Conservation (phyloP, 306 rosid species). For the Astragalus membranaceus region DNA sequence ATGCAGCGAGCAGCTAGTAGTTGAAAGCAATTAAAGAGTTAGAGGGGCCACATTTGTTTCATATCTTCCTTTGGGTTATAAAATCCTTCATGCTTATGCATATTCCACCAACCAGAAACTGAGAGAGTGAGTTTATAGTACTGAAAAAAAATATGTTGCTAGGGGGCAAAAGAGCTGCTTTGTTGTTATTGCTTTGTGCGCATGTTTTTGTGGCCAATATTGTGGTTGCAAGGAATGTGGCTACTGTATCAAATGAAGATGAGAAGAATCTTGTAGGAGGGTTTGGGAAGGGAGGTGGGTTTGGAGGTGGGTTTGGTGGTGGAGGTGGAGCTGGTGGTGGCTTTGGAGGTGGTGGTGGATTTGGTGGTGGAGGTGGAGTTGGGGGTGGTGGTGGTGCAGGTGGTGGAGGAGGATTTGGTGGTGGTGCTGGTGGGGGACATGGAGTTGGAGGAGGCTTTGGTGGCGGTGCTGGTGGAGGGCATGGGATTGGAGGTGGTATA, state of each 20-base stretch:
- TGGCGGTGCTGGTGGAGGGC: conserved; percentile 23
- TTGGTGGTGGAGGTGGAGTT: conserved; percentile 13
- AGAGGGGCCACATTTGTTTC: neutral
- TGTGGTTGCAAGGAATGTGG: conserved; percentile 61
- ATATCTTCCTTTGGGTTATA: conserved; percentile 13
- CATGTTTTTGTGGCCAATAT: conserved; percentile 45
- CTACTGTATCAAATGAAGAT: conserved; percentile 24
- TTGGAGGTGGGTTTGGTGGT: conserved; percentile 27
- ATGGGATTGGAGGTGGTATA: conserved; percentile 21
- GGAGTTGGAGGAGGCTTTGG: conserved; percentile 19
- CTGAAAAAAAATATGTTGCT: conserved; percentile 34
- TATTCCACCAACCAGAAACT: neutral
- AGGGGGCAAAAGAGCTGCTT: conserved; percentile 16
- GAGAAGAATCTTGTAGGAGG: conserved; percentile 27
- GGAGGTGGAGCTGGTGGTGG: conserved; percentile 16
- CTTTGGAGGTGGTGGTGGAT: conserved; percentile 9
- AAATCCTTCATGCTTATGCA: conserved; percentile 2
- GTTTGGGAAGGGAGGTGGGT: conserved; percentile 41
- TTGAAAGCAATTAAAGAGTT: conserved; percentile 38
- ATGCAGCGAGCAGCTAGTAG: conserved; percentile 45
- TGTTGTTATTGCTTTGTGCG: conserved; percentile 45
- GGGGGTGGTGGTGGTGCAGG: conserved; percentile 26
- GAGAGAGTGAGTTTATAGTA: conserved; percentile 3
- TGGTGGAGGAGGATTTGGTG: conserved; percentile 28
- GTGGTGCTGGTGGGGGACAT: conserved; percentile 30